Base-by-base conservation (phyloP, 2,329 filamentous ascomycete species). In the Sclerotinia borealis region DNA sequence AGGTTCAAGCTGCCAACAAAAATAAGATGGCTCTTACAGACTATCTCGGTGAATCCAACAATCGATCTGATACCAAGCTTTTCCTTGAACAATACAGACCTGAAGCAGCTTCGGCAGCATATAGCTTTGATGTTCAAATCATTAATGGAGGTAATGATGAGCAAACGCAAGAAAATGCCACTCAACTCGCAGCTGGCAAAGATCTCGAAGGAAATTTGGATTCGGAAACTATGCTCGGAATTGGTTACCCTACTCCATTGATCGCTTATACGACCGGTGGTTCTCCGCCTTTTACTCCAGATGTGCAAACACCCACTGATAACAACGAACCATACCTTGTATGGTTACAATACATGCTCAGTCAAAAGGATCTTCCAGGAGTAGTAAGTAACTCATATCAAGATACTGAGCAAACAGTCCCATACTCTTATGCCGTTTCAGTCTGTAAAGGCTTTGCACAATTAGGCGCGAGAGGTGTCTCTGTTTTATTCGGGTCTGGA, bases 351-450 rank as follows among this genome's bases (percentile, higher is more conserved):
- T 77, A 80, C 64, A 72, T 87, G 10, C 75, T 85, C 1, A 70
- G 75, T 0, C 78, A 81, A 52, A 37, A 34, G 13, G 39, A 58
- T 19, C 69, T 85, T 13, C 84, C 84, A 0, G 81, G 83, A 50
- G 80, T 86, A 2, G 76, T 86, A 8, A 81, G 80, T 49, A 79
- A 84, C 22, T 84, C 81, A 17, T 86, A 86, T 69, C 81, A 79
- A 29, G 83, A 86, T 67, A 80, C 85, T 64, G 84, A 86, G 73
- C 76, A 82, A 55, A 78, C 78, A 0, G 81, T 86, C 0, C 83
- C 83, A 3, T 68, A 66, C 11, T 74, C 77, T 0, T 86, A 85
- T 65, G 83, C 83, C 0, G 69, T 75, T 59, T 77, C 78, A 19
- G 81, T 84, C 1, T 86, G 83, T 71, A 73, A 78, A 56, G 72